These are phyloP conservation scores for Pyrenochaeta sp. DNA, from an alignment of 2,329 filamentous ascomycete genomes.

Conservation along the genomic window DNA sequence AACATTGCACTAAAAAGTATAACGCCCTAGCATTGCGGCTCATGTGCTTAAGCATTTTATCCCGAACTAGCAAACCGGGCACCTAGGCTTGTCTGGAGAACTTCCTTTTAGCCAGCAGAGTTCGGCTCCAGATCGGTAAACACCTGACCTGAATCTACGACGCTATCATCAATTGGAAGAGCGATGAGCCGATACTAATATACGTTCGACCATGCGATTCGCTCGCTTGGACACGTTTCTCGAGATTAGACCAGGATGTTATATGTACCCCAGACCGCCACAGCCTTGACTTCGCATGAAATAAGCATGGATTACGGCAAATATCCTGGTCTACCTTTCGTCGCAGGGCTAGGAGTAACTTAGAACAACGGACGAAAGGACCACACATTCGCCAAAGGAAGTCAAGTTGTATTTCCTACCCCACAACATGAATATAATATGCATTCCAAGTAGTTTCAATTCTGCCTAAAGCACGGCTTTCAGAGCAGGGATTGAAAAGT, in stretches of 20 bases:
- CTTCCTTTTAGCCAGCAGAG: conserved; percentile 33
- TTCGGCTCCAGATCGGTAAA: conserved; percentile 16
- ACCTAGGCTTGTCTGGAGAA: conserved; percentile 10
- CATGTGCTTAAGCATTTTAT: conserved; percentile 18
- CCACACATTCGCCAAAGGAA: conserved; percentile 19
- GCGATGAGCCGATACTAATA: conserved; percentile 15
- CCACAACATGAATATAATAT: conserved; percentile 33
- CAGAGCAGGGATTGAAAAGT: conserved; percentile 6
- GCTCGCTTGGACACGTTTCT: conserved; percentile 28
- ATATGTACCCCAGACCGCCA: conserved; percentile 46
- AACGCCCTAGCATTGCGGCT: conserved; percentile 7
- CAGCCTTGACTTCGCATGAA: conserved; percentile 29
- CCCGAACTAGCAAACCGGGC: conserved; percentile 16
- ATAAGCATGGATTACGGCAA: conserved; percentile 26
- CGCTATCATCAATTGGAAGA: conserved; percentile 11
- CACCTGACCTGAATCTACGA: conserved; percentile 17
- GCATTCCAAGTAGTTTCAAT: conserved; percentile 25
- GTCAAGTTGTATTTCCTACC: conserved; percentile 26
- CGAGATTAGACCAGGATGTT: conserved; percentile 22
- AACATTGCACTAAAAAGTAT: background rate
- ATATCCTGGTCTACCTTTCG: conserved; percentile 35
- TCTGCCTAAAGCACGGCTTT: conserved; percentile 44
- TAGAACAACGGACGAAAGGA: conserved; percentile 47
- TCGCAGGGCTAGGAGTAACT: conserved; percentile 40
- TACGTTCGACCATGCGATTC: conserved; percentile 20